Evolutionary conservation across 73 alveolate genomes (phyloP).

Genomic region (Paramecium sonneborni): DNA sequence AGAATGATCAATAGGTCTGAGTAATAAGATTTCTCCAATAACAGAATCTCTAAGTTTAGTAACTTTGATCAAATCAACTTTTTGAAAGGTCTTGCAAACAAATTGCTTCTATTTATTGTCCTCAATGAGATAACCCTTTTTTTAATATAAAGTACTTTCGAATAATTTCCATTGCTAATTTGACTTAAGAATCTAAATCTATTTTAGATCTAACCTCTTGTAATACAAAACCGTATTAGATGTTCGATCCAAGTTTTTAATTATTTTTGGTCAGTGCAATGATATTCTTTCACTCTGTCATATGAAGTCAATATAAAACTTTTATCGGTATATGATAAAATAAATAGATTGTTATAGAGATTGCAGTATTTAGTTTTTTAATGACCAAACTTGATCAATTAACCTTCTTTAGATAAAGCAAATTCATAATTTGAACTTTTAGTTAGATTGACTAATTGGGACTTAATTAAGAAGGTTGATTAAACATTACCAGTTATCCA

Average conservation of each 20-base stretch:
- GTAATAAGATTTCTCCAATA: slow-evolving; percentile 19
- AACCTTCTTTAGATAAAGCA: slow-evolving; percentile 30
- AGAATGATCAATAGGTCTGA: background rate
- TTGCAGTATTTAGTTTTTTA: background rate
- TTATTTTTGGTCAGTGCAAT: background rate
- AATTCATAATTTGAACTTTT: background rate
- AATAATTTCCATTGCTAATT: slow-evolving; percentile 32
- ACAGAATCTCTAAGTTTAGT: slow-evolving; percentile 30
- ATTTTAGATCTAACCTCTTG: background rate
- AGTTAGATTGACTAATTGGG: background rate
- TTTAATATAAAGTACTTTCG: background rate
- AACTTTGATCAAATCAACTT: background rate
- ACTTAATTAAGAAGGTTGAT: background rate
- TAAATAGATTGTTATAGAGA: background rate
- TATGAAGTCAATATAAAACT: background rate
- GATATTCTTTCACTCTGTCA: background rate
- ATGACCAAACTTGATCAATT: background rate
- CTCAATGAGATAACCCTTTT: slow-evolving; percentile 37
- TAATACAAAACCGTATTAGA: background rate
- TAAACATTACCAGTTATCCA: background rate
- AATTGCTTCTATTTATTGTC: slow-evolving; percentile 15
- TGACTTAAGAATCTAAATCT: background rate
- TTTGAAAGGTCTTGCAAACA: slow-evolving; percentile 5
- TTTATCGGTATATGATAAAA: background rate
- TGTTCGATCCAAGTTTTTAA: slow-evolving; percentile 1